These are phyloP conservation scores for Boletus insuetus DNA, from an alignment of 768 basidiomycete species.

Conservation along the genomic window DNA sequence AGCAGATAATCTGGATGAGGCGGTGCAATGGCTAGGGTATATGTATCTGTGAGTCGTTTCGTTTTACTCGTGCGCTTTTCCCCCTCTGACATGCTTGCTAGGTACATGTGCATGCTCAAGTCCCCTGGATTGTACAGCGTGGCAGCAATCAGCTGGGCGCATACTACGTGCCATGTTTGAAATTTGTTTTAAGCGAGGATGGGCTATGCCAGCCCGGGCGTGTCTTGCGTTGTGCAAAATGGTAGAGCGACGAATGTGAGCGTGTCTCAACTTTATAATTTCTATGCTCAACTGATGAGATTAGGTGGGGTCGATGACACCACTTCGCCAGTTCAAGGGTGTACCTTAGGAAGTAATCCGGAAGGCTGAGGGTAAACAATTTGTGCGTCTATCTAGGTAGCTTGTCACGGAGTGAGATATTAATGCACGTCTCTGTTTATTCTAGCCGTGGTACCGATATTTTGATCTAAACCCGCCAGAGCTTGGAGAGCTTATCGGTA, in stretches of 20 bases:
- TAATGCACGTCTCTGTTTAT: not conserved
- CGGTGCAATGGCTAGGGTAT: constrained; percentile 95
- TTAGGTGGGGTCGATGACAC: constrained; percentile 97
- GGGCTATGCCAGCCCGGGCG: constrained; percentile 89
- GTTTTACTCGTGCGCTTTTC: not conserved
- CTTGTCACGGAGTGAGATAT: not conserved
- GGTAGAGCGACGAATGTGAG: constrained; percentile 83
- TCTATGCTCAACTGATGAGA: not conserved
- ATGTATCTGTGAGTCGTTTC: constrained; percentile 75
- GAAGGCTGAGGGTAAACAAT: constrained; percentile 96
- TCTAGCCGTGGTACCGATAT: constrained; percentile 92
- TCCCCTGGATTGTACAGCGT: constrained; percentile 86
- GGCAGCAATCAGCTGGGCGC: constrained; percentile 89
- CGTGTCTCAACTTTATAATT: not conserved
- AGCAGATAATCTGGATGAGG: constrained; percentile 58
- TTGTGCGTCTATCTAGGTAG: constrained; percentile 49
- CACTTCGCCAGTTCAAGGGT: constrained; percentile 92
- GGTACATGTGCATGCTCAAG: constrained; percentile 93
- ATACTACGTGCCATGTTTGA: no score
- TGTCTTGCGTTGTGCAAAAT: constrained; percentile 95
- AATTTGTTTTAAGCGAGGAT: no score
- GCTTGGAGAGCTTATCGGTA: constrained; percentile 91
- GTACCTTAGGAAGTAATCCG: constrained; percentile 81
- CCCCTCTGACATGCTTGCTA: constrained; percentile 27
- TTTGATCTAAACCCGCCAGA: constrained; percentile 91